These are phyloP conservation scores for Cladosporium cucumerinum DNA, from an alignment of 2,329 filamentous ascomycete genomes.

Conservation along the genomic window DNA sequence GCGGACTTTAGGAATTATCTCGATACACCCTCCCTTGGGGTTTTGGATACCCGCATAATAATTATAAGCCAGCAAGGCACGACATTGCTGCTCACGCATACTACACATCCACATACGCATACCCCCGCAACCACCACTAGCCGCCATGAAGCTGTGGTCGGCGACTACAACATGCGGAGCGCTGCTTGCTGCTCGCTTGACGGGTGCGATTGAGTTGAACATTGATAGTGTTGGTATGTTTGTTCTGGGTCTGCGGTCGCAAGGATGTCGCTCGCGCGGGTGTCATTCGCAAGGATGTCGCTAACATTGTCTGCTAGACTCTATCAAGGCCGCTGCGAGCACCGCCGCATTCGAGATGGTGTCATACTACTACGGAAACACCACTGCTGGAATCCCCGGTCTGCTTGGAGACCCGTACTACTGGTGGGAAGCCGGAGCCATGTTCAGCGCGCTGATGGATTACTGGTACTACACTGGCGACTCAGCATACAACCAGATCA, in stretches of 20 bases:
- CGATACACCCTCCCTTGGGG: neutral
- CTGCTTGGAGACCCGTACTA: constrained; percentile 64
- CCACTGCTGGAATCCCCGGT: constrained; percentile 50
- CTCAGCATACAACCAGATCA: constrained; percentile 57
- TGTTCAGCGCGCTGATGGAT: constrained; percentile 67
- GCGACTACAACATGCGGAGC: constrained; percentile 18
- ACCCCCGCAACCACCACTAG: neutral
- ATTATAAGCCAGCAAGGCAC: neutral
- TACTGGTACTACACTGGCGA: constrained; percentile 69
- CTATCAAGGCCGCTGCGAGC: constrained; percentile 44
- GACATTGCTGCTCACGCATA: neutral
- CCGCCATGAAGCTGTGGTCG: constrained; percentile 21
- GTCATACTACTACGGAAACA: constrained; percentile 52
- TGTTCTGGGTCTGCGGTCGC: neutral
- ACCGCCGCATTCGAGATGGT: constrained; percentile 49
- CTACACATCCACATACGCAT: neutral
- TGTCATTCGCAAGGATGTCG: neutral
- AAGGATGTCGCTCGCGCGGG: neutral
- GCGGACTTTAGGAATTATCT: neutral
- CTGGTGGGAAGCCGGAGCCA: constrained; percentile 64
- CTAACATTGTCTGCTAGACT: constrained; percentile 28
- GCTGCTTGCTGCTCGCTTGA: constrained; percentile 20
- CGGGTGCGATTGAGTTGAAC: constrained; percentile 18
- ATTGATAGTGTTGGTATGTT: constrained; percentile 10
- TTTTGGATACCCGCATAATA: neutral